These are phyloP conservation scores for Aspergillus flavus DNA, from an alignment of 2,329 filamentous ascomycete species.

Conservation along the genomic window DNA sequence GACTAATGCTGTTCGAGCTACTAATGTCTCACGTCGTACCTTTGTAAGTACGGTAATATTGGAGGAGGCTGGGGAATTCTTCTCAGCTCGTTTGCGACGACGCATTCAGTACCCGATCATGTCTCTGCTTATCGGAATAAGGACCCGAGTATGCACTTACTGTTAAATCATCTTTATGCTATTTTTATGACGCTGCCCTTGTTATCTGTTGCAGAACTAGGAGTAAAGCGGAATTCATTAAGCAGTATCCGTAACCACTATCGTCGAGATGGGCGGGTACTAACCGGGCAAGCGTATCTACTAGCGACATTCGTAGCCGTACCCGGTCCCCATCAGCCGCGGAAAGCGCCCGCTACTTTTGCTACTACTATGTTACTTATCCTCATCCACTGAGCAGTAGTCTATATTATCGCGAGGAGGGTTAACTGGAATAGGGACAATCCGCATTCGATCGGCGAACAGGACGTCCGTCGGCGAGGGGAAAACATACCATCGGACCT, in stretches of 20 bases:
- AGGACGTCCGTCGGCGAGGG: not conserved
- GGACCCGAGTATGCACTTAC: not conserved
- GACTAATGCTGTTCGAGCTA: not conserved
- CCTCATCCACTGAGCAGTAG: not conserved
- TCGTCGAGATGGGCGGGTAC: not conserved
- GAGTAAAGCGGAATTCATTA: not conserved
- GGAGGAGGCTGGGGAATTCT: not conserved
- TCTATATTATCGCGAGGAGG: not conserved
- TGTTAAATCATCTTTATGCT: not conserved
- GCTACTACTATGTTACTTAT: not conserved
- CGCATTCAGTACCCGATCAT: not conserved
- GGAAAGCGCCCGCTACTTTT: constrained; percentile 24
- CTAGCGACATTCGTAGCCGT: not conserved
- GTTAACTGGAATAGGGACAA: not conserved
- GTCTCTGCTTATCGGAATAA: not conserved
- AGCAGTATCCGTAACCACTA: not conserved
- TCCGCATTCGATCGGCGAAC: not conserved
- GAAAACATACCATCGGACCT: not conserved
- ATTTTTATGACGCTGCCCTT: not conserved
- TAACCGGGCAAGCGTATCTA: not conserved
- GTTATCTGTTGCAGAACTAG: not conserved
- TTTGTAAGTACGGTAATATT: not conserved
- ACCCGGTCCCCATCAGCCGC: constrained; percentile 18
- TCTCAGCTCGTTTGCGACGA: not conserved
- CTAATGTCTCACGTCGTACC: not conserved